Percentiles rank a stretch among this genome's conserved stretches.
Conservation (phyloP, 2,329 filamentous ascomycete genomes). For the Aspergillus hiratsukae region DNA sequence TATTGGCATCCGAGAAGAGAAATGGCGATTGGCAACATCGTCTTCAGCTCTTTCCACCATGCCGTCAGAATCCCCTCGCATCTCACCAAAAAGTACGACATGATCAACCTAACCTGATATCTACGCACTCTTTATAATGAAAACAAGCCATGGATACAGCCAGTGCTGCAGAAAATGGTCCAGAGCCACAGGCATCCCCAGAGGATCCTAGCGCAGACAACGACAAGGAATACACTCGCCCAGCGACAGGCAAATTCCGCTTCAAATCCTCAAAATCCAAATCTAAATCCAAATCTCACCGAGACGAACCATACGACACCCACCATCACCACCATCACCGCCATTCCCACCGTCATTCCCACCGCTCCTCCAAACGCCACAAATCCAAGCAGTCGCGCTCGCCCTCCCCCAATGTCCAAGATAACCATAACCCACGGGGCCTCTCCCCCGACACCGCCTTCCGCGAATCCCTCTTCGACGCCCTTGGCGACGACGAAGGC, state of each 20-base stretch:
- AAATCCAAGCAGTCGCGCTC: constrained; percentile 13
- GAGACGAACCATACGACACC: constrained; percentile 11
- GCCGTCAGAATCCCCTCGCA: background rate
- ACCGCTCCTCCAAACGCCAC: constrained; percentile 20
- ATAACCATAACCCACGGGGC: constrained; percentile 1
- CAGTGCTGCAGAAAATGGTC: background rate
- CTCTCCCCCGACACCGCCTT: constrained; percentile 73
- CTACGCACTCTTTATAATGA: background rate
- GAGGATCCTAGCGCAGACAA: background rate
- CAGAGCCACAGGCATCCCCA: background rate
- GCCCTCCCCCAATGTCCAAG: background rate
- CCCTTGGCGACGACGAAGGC: constrained; percentile 93
- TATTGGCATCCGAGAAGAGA: background rate
- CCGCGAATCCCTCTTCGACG: constrained; percentile 90
- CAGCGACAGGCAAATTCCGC: constrained; percentile 26
- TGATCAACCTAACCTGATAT: background rate
- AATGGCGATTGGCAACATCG: background rate
- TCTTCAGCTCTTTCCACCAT: background rate
- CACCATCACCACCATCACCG: constrained; percentile 15
- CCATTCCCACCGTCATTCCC: constrained; percentile 18
- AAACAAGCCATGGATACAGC: background rate
- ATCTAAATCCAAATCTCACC: constrained; percentile 7
- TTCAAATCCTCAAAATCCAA: constrained; percentile 27
- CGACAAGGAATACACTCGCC: constrained; percentile 15
- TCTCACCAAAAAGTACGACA: background rate